Conservation (phyloP, 257 asterid genomes). For the Salvia splendens region DNA sequence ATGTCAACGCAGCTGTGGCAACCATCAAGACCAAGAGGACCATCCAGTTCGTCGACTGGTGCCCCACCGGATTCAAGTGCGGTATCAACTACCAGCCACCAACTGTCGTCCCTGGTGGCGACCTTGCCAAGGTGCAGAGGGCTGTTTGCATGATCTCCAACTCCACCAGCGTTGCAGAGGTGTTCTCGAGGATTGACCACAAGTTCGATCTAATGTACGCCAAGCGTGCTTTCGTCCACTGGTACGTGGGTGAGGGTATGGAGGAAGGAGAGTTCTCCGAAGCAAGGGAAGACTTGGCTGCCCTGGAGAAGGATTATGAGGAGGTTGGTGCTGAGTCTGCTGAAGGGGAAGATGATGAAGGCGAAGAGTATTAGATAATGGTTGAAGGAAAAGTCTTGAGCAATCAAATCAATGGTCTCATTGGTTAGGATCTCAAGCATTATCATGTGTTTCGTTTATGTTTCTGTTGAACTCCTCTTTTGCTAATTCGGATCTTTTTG, state of each 20-base stretch:
- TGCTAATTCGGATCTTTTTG: neutral
- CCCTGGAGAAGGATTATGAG: slow-evolving; percentile 94
- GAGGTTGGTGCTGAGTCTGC: slow-evolving; percentile 93
- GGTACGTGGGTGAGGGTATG: slow-evolving; percentile 99
- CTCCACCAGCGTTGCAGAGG: slow-evolving; percentile 97
- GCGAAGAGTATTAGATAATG: slow-evolving; percentile 50
- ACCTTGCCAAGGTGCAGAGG: slow-evolving; percentile 92
- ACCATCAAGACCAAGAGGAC: slow-evolving; percentile 97
- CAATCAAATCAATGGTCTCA: slow-evolving; percentile 35
- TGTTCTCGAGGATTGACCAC: slow-evolving; percentile 89
- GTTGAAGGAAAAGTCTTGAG: neutral
- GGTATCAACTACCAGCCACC: slow-evolving; percentile 99
- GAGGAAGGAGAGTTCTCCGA: slow-evolving; percentile 97
- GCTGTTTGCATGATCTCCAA: slow-evolving; percentile 97
- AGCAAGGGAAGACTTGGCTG: slow-evolving; percentile 98
- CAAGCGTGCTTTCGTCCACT: slow-evolving; percentile 89
- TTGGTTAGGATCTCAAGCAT: slow-evolving; percentile 29
- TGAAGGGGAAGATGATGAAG: slow-evolving; percentile 87
- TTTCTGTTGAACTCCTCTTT: neutral
- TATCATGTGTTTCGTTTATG: neutral
- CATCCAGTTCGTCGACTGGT: slow-evolving; percentile 95
- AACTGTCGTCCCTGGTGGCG: slow-evolving; percentile 94
- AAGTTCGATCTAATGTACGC: slow-evolving; percentile 93
- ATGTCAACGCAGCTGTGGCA: slow-evolving; percentile 94
- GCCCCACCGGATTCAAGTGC: slow-evolving; percentile 97